These are phyloP conservation scores for Corylus heterophylla DNA, from an alignment of 306 rosid species.

Conservation along the genomic window DNA sequence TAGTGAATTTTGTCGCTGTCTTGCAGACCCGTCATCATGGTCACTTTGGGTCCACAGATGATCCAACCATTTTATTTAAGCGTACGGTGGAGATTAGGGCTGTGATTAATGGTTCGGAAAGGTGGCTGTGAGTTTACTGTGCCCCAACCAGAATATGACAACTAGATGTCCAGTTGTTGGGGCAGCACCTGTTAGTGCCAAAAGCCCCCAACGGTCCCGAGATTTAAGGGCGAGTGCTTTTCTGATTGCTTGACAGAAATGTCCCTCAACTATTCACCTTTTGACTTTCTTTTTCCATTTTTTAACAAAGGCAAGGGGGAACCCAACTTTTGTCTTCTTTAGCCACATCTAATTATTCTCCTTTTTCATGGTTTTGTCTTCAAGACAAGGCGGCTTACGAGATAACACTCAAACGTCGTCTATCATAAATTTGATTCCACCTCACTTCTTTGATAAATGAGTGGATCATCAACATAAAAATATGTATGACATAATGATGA, in stretches of 20 bases:
- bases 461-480: too few relatives aligned
- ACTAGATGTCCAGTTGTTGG: slow-evolving; percentile 4
- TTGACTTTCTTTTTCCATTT: neutral
- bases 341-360: too few relatives aligned
- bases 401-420: too few relatives aligned
- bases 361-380: too few relatives aligned
- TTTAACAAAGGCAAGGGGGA: too few relatives aligned
- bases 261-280: slow-evolving; percentile 3
- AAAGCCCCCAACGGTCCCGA: slow-evolving; percentile 37
- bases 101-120: slow-evolving; percentile 1
- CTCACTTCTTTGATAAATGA: too few relatives aligned
- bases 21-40: neutral
- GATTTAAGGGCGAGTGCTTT: slow-evolving; percentile 30
- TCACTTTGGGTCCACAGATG: neutral
- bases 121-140: neutral
- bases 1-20: neutral
- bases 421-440: too few relatives aligned
- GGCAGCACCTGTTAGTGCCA: neutral
- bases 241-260: slow-evolving; percentile 28
- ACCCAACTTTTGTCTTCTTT: too few relatives aligned
- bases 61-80: neutral
- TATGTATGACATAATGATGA: too few relatives aligned
- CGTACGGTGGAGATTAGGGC: neutral
- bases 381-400: too few relatives aligned
- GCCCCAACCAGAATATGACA: neutral